These are phyloP conservation scores for Puccinia coronata DNA, from an alignment of 1,284 basidiomycete species.

Conservation along the genomic window DNA sequence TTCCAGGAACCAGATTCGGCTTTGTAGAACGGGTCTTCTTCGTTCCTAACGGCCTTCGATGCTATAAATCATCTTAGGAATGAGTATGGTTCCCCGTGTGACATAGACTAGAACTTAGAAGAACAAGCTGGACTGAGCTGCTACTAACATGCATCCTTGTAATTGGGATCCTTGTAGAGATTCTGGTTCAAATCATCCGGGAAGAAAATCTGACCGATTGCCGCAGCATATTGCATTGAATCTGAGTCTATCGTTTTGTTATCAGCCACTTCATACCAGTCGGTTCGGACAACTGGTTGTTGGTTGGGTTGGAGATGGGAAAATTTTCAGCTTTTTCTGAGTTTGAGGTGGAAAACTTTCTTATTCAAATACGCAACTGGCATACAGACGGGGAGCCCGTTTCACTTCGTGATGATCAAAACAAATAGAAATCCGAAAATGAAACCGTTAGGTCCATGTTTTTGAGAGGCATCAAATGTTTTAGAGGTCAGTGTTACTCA, in stretches of 20 bases:
- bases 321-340: background rate
- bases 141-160: constrained; percentile 25
- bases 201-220: constrained; percentile 39
- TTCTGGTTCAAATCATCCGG: constrained; percentile 21
- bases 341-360: background rate
- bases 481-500: background rate
- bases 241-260: constrained; percentile 42
- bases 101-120: background rate
- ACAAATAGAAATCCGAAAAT: too few species aligned
- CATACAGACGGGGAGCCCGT: constrained; percentile 8
- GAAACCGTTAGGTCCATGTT: too few species aligned
- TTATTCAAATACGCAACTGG: constrained; percentile 21
- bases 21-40: constrained; percentile 16
- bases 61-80: background rate
- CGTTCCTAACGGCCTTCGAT: constrained; percentile 16
- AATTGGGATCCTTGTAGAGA: constrained; percentile 9
- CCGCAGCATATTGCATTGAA: constrained; percentile 10
- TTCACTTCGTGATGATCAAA: background rate
- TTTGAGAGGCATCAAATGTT: too few species aligned
- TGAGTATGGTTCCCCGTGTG: background rate
- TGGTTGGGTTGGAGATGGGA: background rate
- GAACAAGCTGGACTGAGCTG: background rate
- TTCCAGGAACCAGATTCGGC: constrained; percentile 10
- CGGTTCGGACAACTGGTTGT: constrained; percentile 24
- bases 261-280: constrained; percentile 32